These are phyloP conservation scores for Curvularia hawaiiensis DNA, from an alignment of 2,329 filamentous ascomycete genomes.

Conservation along the genomic window DNA sequence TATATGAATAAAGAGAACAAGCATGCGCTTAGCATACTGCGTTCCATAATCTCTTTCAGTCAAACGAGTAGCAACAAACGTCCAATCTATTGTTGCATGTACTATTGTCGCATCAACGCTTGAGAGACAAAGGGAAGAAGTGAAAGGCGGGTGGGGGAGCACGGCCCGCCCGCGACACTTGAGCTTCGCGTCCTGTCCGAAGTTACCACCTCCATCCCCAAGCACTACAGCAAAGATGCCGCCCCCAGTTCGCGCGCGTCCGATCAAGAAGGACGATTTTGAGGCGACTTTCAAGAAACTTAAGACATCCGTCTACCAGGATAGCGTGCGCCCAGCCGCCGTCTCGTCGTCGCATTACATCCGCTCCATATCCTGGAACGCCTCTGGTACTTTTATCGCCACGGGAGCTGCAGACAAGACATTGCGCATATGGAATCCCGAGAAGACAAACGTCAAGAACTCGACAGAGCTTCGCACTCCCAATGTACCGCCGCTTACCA, in stretches of 20 bases:
- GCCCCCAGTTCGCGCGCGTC: constrained; percentile 56
- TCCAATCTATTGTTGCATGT: background rate
- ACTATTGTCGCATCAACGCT: background rate
- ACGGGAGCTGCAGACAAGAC: constrained; percentile 75
- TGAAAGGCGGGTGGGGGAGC: constrained; percentile 1
- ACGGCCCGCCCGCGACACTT: constrained; percentile 6
- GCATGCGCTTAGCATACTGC: background rate
- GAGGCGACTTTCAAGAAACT: constrained; percentile 67
- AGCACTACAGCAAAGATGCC: constrained; percentile 28
- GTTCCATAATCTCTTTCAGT: background rate
- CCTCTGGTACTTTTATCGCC: constrained; percentile 80
- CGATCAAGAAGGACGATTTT: constrained; percentile 73
- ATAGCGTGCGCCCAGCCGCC: constrained; percentile 43
- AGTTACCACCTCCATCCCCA: background rate
- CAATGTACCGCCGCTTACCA: constrained; percentile 47
- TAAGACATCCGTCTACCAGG: constrained; percentile 71
- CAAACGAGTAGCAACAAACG: background rate
- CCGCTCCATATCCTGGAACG: constrained; percentile 87
- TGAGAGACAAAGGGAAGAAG: background rate
- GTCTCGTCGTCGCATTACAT: constrained; percentile 52
- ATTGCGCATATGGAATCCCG: constrained; percentile 81
- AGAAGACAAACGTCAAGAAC: constrained; percentile 73
- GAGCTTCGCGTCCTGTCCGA: constrained; percentile 4
- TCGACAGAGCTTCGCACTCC: constrained; percentile 75
- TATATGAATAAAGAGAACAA: background rate